A percentile compares a stretch with the other conserved stretches of the same genome.
These are phyloP conservation scores for Cunninghamia lanceolata DNA, from an alignment of 75 land plant species.

Conservation along the genomic window DNA sequence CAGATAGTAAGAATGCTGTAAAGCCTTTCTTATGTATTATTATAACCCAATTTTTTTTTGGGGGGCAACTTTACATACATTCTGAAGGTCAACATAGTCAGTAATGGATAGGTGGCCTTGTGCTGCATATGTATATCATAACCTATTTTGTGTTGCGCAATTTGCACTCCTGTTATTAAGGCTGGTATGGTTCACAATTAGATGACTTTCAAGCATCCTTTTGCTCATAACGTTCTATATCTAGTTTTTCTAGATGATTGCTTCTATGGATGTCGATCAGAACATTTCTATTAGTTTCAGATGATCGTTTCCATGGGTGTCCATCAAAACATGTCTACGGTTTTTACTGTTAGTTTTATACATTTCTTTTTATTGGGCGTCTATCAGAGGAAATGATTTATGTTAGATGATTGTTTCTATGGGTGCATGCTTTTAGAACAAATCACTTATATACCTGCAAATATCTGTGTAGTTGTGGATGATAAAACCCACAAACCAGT, in stretches of 20 bases:
- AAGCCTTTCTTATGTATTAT: not conserved
- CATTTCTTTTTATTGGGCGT: not conserved
- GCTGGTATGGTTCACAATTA: not conserved
- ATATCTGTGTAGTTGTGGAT: not conserved
- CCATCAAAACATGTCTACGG: not conserved
- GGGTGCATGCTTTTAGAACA: not conserved
- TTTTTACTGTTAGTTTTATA: not conserved
- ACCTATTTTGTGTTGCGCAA: not conserved
- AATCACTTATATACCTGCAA: not conserved
- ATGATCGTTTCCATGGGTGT: not conserved
- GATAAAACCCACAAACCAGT: not conserved
- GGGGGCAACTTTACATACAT: not conserved
- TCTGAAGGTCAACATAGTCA: not conserved
- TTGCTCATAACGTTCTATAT: not conserved
- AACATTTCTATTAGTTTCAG: not conserved
- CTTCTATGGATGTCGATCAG: not conserved
- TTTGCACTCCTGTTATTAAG: not conserved
- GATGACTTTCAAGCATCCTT: not conserved
- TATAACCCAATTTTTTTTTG: not conserved
- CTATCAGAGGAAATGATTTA: not conserved
- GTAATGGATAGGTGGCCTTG: not conserved
- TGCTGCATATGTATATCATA: not conserved
- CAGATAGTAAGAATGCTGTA: constrained; percentile 5
- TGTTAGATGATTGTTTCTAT: not conserved
- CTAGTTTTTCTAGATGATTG: not conserved